A percentile compares a stretch with the other conserved stretches of the same genome.
These are phyloP conservation scores for Fusarium sp. DNA, from an alignment of 2,329 filamentous ascomycete species.

Conservation along the genomic window DNA sequence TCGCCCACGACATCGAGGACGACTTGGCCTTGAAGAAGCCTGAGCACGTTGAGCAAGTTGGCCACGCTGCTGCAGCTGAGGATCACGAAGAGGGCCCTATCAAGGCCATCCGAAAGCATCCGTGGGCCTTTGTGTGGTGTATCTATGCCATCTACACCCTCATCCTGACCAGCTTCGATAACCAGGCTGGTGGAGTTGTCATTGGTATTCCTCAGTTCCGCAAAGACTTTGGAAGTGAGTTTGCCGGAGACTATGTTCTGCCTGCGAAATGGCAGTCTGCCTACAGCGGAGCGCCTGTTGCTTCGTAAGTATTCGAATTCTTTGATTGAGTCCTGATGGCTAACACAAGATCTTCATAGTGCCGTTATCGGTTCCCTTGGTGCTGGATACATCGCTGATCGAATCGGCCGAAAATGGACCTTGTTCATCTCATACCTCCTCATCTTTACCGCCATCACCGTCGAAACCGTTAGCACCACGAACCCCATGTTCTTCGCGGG, in stretches of 20 bases:
- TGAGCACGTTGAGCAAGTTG: constrained; percentile 35
- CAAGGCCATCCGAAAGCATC: constrained; percentile 31
- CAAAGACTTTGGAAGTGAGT: constrained; percentile 37
- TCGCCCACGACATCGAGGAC: constrained; percentile 19
- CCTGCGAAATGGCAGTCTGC: constrained; percentile 39
- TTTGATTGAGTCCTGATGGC: background rate
- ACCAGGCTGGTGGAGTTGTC: constrained; percentile 34
- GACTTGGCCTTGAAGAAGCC: constrained; percentile 19
- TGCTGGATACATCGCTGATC: constrained; percentile 31
- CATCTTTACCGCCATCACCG: constrained; percentile 34
- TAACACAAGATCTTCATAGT: constrained; percentile 10
- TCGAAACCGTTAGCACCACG: constrained; percentile 36
- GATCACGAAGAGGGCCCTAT: constrained; percentile 29
- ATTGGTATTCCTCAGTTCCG: constrained; percentile 39
- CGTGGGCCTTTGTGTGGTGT: constrained; percentile 35
- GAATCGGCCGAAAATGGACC: constrained; percentile 39
- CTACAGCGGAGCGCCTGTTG: constrained; percentile 39
- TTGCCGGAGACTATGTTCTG: constrained; percentile 29
- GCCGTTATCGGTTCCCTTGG: constrained; percentile 34
- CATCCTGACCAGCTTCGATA: constrained; percentile 39
- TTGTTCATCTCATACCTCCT: constrained; percentile 32
- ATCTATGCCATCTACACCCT: constrained; percentile 39
- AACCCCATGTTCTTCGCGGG: constrained; percentile 38
- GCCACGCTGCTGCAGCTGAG: constrained; percentile 29
- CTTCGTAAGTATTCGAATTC: constrained; percentile 25